phyloP scores from a whole-genome alignment of 2,329 filamentous ascomycete species.

The Lachnellula subtilissima region DNA sequence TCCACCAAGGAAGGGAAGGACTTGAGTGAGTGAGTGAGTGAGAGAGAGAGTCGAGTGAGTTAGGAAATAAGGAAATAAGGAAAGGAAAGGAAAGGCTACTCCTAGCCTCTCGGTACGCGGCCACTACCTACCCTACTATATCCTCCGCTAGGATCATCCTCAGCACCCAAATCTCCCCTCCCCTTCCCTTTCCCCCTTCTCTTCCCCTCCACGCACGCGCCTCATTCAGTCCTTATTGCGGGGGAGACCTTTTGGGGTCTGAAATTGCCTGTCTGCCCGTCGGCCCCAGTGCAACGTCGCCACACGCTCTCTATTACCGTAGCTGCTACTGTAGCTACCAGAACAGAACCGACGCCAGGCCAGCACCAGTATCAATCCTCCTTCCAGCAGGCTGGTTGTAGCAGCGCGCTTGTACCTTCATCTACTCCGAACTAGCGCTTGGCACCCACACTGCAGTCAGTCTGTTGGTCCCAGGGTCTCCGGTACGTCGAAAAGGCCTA shows the following conservation, averaged over 20 bases:
- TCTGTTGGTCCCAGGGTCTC: background rate
- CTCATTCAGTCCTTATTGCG: slow-evolving; percentile 3
- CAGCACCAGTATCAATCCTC: background rate
- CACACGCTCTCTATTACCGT: too few relatives aligned
- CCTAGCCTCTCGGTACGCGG: background rate
- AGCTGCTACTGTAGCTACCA: background rate
- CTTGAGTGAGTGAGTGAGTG: too few relatives aligned
- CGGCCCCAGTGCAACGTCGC: background rate
- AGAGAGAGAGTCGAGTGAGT: too few relatives aligned
- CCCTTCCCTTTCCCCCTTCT: background rate
- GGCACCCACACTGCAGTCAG: background rate
- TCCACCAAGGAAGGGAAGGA: too few relatives aligned
- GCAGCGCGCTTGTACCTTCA: background rate
- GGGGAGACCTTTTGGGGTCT: slow-evolving; percentile 6
- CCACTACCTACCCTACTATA: background rate
- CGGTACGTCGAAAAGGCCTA: background rate
- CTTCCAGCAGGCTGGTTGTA: background rate
- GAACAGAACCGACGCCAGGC: background rate
- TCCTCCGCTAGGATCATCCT: slow-evolving; percentile 3
- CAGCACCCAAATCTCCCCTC: background rate
- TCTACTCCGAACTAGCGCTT: background rate
- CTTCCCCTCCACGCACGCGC: background rate
- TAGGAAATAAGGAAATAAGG: too few relatives aligned
- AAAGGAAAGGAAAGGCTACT: too few relatives aligned
- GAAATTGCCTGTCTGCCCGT: background rate